Base-by-base conservation (phyloP, 768 basidiomycete genomes). In the Trametes cubensis region DNA sequence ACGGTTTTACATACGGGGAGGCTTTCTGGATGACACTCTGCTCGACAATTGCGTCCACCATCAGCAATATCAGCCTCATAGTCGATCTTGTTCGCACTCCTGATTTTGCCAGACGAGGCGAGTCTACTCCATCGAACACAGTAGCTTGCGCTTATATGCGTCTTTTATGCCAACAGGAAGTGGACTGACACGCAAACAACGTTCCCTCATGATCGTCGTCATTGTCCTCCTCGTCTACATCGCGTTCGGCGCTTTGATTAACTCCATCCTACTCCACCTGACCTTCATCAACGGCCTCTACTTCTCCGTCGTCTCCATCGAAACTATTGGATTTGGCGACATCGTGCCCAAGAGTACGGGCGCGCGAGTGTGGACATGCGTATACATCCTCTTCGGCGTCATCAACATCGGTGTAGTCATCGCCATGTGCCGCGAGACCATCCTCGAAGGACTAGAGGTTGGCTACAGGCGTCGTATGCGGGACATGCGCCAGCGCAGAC, bases 11-110 rank as follows among this genome's bases (percentile, higher is more conserved):
- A 0, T 90, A 86, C 61, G 86, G 78, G 14, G 76, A 78, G 63
- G 74, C 88, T 0, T 92, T 85, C 69, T 94, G 92, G 92, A 81
- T 88, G 72, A 88, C 86, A 0, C 76, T 92, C 14, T 90, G 88
- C 68, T 89, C 88, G 0, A 94, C 90, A 0, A 76, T 85, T 6
- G 82, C 81, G 1, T 88, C 89, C 0, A 74, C 82, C 2, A 72
- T 86, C 52, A 87, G 85, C 14, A 94, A 90, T 66, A 63, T 87
- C 26, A 90, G 87, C 0, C 75, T 95, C 2, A 78, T 89, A 10
- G 71, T 80, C 42, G 93, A 95, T 67, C 75, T 85, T 38, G 49
- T 83, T 6, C 73, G 69, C 15, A 92, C 86, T 0, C 77, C 80
- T 1, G 80, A 90, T 57, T 94, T 94, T 65, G 73, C 75, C 2